Percentiles rank a stretch among this genome's conserved stretches.
Conservation (phyloP, 2,329 filamentous ascomycete genomes). For the Fusarium oligoseptatum region DNA sequence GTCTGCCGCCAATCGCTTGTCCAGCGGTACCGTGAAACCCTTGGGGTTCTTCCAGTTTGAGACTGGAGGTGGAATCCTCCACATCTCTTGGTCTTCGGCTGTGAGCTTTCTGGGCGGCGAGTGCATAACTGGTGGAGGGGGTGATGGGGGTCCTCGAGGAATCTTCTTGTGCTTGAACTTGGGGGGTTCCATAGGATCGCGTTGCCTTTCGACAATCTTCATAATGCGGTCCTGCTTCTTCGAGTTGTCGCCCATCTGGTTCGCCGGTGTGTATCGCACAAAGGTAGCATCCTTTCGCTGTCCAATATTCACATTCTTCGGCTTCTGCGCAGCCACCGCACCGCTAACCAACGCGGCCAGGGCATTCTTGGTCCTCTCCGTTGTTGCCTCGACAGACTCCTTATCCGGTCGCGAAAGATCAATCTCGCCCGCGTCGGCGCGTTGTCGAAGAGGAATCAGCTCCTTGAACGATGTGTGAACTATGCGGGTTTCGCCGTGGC, state of each 20-base stretch:
- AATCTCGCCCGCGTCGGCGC: slow-evolving; percentile 92
- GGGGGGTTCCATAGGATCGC: slow-evolving; percentile 95
- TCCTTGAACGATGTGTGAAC: slow-evolving; percentile 98
- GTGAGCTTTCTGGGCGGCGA: slow-evolving; percentile 95
- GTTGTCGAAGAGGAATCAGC: slow-evolving; percentile 91
- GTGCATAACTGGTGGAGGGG: slow-evolving; percentile 94
- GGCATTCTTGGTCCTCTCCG: slow-evolving; percentile 89
- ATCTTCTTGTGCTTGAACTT: slow-evolving; percentile 99
- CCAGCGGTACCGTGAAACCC: slow-evolving; percentile 94
- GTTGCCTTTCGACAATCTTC: slow-evolving; percentile 96
- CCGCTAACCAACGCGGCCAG: slow-evolving; percentile 85
- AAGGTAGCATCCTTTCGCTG: slow-evolving; percentile 88
- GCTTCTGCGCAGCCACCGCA: slow-evolving; percentile 91
- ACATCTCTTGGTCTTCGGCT: slow-evolving; percentile 96
- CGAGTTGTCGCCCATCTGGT: slow-evolving; percentile 91
- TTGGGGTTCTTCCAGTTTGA: slow-evolving; percentile 99
- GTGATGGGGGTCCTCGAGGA: slow-evolving; percentile 89
- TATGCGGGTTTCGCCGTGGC: slow-evolving; percentile 85
- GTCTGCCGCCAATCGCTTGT: slow-evolving; percentile 95
- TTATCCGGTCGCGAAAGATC: slow-evolving; percentile 86
- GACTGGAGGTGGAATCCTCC: slow-evolving; percentile 88
- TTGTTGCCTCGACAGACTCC: slow-evolving; percentile 86
- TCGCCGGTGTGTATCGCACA: slow-evolving; percentile 94
- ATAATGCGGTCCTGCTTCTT: slow-evolving; percentile 96
- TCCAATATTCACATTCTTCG: slow-evolving; percentile 92